These are phyloP conservation scores for Miscanthus lutarioriparius DNA, from an alignment of 176 grass and related monocot species.

Conservation along the genomic window DNA sequence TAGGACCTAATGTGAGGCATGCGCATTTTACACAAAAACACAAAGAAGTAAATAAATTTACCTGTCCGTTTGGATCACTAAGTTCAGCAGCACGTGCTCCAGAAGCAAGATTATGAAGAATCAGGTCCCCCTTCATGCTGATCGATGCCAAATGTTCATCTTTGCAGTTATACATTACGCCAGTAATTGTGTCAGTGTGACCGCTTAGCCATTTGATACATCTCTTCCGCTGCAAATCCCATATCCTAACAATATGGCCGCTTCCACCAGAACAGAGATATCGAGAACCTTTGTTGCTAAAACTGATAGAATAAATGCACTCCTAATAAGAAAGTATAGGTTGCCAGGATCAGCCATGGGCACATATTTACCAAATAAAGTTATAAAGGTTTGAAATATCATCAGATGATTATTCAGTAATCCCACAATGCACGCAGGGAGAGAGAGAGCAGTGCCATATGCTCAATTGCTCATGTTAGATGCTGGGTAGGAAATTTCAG, in stretches of 20 bases:
- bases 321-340: slow-evolving; percentile 62
- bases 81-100: slow-evolving; percentile 92
- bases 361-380: slow-evolving; percentile 15
- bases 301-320: slow-evolving; percentile 88
- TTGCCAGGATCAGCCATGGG: slow-evolving; percentile 9
- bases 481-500: neutral
- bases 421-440: neutral
- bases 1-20: neutral
- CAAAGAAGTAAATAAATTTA: slow-evolving; percentile 37
- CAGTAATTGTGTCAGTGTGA: slow-evolving; percentile 87
- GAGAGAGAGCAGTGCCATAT: neutral
- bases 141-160: slow-evolving; percentile 99
- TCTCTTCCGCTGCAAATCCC: slow-evolving; percentile 92
- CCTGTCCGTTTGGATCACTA: slow-evolving; percentile 97
- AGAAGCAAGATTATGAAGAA: slow-evolving; percentile 99
- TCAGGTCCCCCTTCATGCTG: slow-evolving; percentile 90
- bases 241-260: slow-evolving; percentile 95
- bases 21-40: slow-evolving; percentile 5
- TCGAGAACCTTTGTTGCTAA: slow-evolving; percentile 97
- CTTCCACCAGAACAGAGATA: slow-evolving; percentile 96
- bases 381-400: slow-evolving; percentile 11
- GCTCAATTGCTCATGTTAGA: neutral
- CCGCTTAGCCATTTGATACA: slow-evolving; percentile 97
- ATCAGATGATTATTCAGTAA: neutral
- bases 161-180: slow-evolving; percentile 96